Conservation (phyloP, 768 basidiomycete species). For the Leccinum rimulosum region DNA sequence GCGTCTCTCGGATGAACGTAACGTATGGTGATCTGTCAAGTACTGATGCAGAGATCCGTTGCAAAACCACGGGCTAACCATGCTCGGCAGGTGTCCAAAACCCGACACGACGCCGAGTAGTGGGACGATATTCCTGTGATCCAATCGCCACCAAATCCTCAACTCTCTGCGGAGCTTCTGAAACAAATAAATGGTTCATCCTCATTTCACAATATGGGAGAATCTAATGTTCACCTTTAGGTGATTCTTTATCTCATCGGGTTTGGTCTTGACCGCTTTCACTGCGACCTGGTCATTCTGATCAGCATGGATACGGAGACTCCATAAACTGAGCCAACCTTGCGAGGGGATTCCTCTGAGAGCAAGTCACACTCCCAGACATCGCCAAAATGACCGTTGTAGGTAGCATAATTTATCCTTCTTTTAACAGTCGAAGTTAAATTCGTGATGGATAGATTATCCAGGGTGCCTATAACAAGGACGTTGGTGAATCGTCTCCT, state of each 20-base stretch:
- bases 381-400: conserved; percentile 19
- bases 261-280: conserved; percentile 13
- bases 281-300: conserved; percentile 18
- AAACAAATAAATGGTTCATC: not conserved
- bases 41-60: conserved; percentile 28
- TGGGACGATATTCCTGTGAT: conserved; percentile 29
- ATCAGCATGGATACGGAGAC: not conserved
- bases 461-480: conserved; percentile 4
- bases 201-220: not conserved
- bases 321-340: conserved; percentile 1
- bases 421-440: conserved; percentile 5
- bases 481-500: not conserved
- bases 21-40: conserved; percentile 1
- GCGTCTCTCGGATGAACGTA: not conserved
- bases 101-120: conserved; percentile 28
- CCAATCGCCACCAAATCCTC: conserved; percentile 15
- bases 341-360: not conserved
- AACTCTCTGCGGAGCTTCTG: conserved; percentile 32
- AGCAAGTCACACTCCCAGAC: conserved; percentile 25
- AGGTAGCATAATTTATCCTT: conserved; percentile 1
- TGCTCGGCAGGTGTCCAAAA: conserved; percentile 31
- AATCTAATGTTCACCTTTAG: conserved; percentile 13
- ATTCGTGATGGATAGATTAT: conserved; percentile 7
- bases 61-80: conserved; percentile 34
- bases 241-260: not conserved